Evolutionary conservation across 2,329 filamentous ascomycete species (phyloP), one percentile per base, ranked within the genome.

Genomic region (Ilyonectria sp.): DNA sequence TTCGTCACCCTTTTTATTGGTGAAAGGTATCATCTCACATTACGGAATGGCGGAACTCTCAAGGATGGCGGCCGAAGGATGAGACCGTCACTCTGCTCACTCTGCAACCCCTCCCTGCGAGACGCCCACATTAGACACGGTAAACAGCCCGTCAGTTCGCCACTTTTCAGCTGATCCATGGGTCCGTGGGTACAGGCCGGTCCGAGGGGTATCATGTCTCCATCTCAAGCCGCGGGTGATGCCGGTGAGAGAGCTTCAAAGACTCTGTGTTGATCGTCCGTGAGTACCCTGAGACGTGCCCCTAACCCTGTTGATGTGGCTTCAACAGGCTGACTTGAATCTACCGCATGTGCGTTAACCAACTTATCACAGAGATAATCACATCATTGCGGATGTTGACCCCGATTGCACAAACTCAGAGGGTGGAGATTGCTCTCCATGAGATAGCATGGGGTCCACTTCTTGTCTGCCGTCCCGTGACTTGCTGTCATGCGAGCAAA

Each of bases 71-170:
- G 40, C 40, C 17, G 40, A 44, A 44, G 40, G 40, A 44, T 44
- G 40, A 44, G 40, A 44, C 40, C 40, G 40, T 19, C 40, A 44
- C 40, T 44, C 40, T 44, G 40, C 40, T 44, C 40, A 44, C 40
- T 44, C 40, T 44, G 40, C 40, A 44, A 44, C 40, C 40, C 40
- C 40, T 44, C 40, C 40, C 40, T 44, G 40, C 40, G 40, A 44
- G 40, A 44, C 40, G 40, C 40, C 17, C 40, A 44, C 40, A 19
- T 44, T 44, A 19, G 40, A 44, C 40, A 19, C 40, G 40, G 40
- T 44, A 44, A 44, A 44, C 40, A 44, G 40, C 40, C 1, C 40
- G 40, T 44, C 40, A 44, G 17, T 44, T 44, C 40, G 40, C 40
- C 40, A 44, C 40, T 44, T 44, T 44, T 44, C 17, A 44, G 40